These are phyloP conservation scores for Diaporthe sp. DNA, from an alignment of 2,329 filamentous ascomycete genomes.

Conservation along the genomic window DNA sequence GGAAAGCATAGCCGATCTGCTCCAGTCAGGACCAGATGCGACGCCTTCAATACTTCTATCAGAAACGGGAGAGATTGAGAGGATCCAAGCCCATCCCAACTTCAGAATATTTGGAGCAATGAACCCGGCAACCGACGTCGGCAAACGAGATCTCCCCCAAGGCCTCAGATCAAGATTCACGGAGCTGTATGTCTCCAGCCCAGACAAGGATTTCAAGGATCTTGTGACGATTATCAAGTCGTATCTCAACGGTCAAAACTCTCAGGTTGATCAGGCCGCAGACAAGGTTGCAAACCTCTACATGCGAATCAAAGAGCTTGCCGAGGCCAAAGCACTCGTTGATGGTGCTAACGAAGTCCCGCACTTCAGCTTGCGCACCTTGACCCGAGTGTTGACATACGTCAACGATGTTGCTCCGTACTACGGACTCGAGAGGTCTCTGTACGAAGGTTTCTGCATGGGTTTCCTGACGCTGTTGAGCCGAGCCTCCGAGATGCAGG, in stretches of 20 bases:
- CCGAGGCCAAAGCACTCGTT: constrained; percentile 85
- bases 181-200: constrained; percentile 92
- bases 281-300: constrained; percentile 90
- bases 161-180: constrained; percentile 94
- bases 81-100: constrained; percentile 88
- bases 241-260: constrained; percentile 81
- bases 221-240: constrained; percentile 88
- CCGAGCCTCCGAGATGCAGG: constrained; percentile 81
- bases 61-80: constrained; percentile 93
- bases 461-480: constrained; percentile 93
- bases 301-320: constrained; percentile 85
- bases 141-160: constrained; percentile 92
- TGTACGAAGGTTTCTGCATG: constrained; percentile 98
- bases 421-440: constrained; percentile 86
- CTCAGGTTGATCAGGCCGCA: constrained; percentile 79
- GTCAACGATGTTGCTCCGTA: constrained; percentile 85
- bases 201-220: constrained; percentile 88
- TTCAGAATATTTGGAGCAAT: constrained; percentile 98
- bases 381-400: constrained; percentile 91
- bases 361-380: constrained; percentile 94
- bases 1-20: constrained; percentile 90
- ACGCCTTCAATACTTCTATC: constrained; percentile 88
- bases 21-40: constrained; percentile 78
- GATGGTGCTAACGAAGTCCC: constrained; percentile 97
- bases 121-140: constrained; percentile 98